Conservation (phyloP, 345 rosid species). For the Brassica napus region Da-Ae NC_063446.1:71688501-71689000, state of each 20-base stretch:
- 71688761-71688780: not conserved
- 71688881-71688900: not conserved
- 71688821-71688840: slow-evolving; percentile 15
- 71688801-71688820: slow-evolving; percentile 25
- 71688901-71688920: not conserved
- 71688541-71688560: slow-evolving; percentile 29
- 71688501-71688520: slow-evolving; percentile 46
- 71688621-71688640: slow-evolving; percentile 32
- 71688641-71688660: slow-evolving; percentile 64
- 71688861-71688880: not conserved
- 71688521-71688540: slow-evolving; percentile 46
- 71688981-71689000: not conserved
- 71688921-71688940: not conserved
- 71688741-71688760: not conserved
- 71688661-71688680: slow-evolving; percentile 47
- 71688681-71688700: slow-evolving; percentile 44
- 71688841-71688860: slow-evolving; percentile 6
- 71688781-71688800: not conserved
- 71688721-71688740: slow-evolving; percentile 24
- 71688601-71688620: not conserved
- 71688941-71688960: not conserved
- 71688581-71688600: not conserved
- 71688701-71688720: slow-evolving; percentile 46
- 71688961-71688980: not conserved
- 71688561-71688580: slow-evolving; percentile 24